phyloP scores from a whole-genome alignment of 352 stramenopile genomes.

The Phytophthora europaea region DNA sequence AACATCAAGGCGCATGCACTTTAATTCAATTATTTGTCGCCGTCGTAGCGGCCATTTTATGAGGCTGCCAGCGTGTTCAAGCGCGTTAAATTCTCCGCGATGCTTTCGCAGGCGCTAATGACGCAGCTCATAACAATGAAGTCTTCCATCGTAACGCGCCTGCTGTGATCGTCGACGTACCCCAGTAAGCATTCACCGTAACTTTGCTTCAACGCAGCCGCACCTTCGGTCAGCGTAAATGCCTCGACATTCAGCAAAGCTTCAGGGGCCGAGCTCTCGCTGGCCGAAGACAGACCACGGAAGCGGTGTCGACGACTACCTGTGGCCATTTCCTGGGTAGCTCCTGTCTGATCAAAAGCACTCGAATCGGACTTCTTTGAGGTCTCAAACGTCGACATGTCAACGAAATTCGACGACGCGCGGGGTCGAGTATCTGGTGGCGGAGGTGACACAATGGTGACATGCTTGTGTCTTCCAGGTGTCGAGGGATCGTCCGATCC shows the following conservation, averaged over 20 bases:
- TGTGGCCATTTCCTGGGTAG: neutral
- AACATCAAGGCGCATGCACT: neutral
- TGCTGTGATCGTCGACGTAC: slow-evolving; percentile 38
- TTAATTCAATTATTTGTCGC: neutral
- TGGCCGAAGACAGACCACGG: slow-evolving; percentile 36
- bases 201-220: slow-evolving; percentile 52
- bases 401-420: slow-evolving; percentile 45
- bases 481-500: slow-evolving; percentile 23
- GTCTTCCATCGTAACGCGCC: slow-evolving; percentile 65
- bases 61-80: slow-evolving; percentile 72
- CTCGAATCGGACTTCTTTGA: slow-evolving; percentile 32
- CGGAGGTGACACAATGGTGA: slow-evolving; percentile 20
- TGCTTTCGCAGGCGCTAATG: slow-evolving; percentile 66
- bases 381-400: slow-evolving; percentile 28
- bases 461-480: slow-evolving; percentile 16
- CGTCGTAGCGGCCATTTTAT: slow-evolving; percentile 18
- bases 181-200: slow-evolving; percentile 68
- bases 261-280: slow-evolving; percentile 48
- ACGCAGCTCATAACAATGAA: slow-evolving; percentile 82
- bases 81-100: slow-evolving; percentile 63
- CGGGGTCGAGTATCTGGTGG: slow-evolving; percentile 8
- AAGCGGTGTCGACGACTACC: slow-evolving; percentile 29
- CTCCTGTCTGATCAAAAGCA: slow-evolving; percentile 11
- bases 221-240: slow-evolving; percentile 67
- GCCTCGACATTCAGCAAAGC: slow-evolving; percentile 67